Evolutionary conservation across 345 rosid species (phyloP).

Genomic region (Diplotaxis tenuifolia): DNA sequence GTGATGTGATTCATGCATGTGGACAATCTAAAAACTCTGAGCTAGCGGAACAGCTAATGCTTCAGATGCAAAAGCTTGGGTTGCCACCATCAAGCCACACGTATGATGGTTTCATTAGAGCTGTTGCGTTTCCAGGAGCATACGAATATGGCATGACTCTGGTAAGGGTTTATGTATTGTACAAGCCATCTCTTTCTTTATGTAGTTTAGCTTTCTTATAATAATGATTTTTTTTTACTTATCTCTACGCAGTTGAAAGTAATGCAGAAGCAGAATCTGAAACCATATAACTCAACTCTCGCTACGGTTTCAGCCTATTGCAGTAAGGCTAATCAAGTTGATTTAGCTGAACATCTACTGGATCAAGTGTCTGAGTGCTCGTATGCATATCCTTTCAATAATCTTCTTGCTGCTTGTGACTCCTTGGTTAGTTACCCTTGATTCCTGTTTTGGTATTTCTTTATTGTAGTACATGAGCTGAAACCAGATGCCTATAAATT

Average conservation of each 20-base stretch:
- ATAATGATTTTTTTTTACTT: neutral
- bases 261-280: slow-evolving; percentile 65
- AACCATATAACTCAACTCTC: slow-evolving; percentile 63
- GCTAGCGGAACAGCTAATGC: slow-evolving; percentile 69
- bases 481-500: neutral
- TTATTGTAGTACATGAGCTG: neutral
- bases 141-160: slow-evolving; percentile 52
- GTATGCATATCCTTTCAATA: slow-evolving; percentile 54
- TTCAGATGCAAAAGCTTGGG: slow-evolving; percentile 84
- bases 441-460: neutral
- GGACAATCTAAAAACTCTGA: slow-evolving; percentile 49
- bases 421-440: slow-evolving; percentile 48
- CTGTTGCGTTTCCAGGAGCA: slow-evolving; percentile 49
- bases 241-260: slow-evolving; percentile 53
- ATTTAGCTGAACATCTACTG: slow-evolving; percentile 73
- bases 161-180: slow-evolving; percentile 44
- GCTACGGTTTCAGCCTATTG: slow-evolving; percentile 59
- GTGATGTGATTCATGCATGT: slow-evolving; percentile 61
- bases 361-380: slow-evolving; percentile 49
- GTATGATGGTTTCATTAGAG: slow-evolving; percentile 67
- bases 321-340: slow-evolving; percentile 66
- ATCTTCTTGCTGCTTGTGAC: slow-evolving; percentile 65
- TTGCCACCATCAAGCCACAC: slow-evolving; percentile 59
- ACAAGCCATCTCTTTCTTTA: neutral
- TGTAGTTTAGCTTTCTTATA: neutral